Evolutionary conservation across 495 filamentous ascomycete species (phyloP).

Genomic region (Coniosporium apollinis): DNA sequence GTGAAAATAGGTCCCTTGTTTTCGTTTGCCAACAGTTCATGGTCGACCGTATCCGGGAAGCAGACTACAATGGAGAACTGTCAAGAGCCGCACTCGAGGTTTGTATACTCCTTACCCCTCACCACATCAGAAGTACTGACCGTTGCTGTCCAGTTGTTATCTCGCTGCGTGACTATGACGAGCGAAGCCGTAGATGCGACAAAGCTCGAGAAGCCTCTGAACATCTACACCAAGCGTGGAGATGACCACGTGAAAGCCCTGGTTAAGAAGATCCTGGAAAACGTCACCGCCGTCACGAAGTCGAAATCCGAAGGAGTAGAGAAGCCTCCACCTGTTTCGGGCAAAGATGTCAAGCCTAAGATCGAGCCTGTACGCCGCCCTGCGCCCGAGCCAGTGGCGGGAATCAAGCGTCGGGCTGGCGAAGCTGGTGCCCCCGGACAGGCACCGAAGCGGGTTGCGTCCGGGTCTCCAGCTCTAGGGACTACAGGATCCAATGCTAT

Average conservation of each 20-base stretch:
- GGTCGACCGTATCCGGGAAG: slow-evolving; percentile 44
- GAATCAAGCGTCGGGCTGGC: slow-evolving; percentile 31
- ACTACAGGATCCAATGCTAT: slow-evolving; percentile 27
- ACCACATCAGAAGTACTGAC: slow-evolving; percentile 1
- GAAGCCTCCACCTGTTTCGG: slow-evolving; percentile 29
- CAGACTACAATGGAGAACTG: slow-evolving; percentile 47
- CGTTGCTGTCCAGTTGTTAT: slow-evolving; percentile 34
- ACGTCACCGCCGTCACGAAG: slow-evolving; percentile 24
- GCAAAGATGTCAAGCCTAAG: slow-evolving; percentile 13
- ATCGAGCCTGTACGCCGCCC: slow-evolving; percentile 17
- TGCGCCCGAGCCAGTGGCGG: slow-evolving; percentile 20
- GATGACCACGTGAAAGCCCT: slow-evolving; percentile 41
- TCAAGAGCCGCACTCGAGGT: slow-evolving; percentile 47
- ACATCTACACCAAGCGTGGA: slow-evolving; percentile 48
- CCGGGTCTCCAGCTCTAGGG: slow-evolving; percentile 6
- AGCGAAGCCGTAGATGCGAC: slow-evolving; percentile 44
- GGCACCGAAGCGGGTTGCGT: slow-evolving; percentile 19
- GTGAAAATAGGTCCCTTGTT: slow-evolving; percentile 39
- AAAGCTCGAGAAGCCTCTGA: slow-evolving; percentile 47
- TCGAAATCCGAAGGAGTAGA: slow-evolving; percentile 10
- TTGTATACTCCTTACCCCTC: slow-evolving; percentile 2
- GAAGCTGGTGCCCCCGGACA: slow-evolving; percentile 23
- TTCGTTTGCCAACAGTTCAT: slow-evolving; percentile 45
- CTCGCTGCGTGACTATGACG: slow-evolving; percentile 45
- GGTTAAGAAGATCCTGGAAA: slow-evolving; percentile 38